Evolutionary conservation across 2,329 filamentous ascomycete genomes (phyloP).

Genomic region (Coleophoma cylindrospora): DNA sequence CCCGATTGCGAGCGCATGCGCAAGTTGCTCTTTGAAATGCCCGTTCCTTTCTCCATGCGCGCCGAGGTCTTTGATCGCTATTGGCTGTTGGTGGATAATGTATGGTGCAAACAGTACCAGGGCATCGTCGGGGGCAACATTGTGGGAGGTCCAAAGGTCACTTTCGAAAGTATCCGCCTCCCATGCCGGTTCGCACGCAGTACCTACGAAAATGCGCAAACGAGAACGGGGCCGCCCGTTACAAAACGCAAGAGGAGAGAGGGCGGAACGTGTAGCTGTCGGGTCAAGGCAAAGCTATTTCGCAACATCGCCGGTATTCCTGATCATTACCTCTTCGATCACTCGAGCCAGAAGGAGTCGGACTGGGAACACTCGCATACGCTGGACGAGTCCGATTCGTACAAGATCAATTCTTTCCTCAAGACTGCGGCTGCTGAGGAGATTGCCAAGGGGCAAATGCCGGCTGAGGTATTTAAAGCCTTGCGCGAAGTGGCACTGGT

Average conservation of each 20-base stretch:
- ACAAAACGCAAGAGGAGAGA: slow-evolving; percentile 5
- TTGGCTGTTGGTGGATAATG: slow-evolving; percentile 5
- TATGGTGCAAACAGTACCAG: slow-evolving; percentile 6
- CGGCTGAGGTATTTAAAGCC: slow-evolving; percentile 6
- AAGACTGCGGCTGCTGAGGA: slow-evolving; percentile 5
- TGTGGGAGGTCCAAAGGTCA: slow-evolving; percentile 1
- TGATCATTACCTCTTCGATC: slow-evolving; percentile 7
- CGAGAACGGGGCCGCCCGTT: background rate
- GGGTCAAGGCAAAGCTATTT: slow-evolving; percentile 7
- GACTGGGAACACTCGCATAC: slow-evolving; percentile 7
- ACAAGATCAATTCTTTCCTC: slow-evolving; percentile 9
- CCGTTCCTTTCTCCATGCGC: slow-evolving; percentile 7
- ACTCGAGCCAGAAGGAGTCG: slow-evolving; percentile 2
- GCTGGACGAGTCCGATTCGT: slow-evolving; percentile 5
- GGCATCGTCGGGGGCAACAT: slow-evolving; percentile 1
- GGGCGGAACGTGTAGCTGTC: slow-evolving; percentile 6
- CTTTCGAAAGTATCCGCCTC: slow-evolving; percentile 5
- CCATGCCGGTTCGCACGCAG: slow-evolving; percentile 6
- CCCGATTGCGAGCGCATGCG: slow-evolving; percentile 4
- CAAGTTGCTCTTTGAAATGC: slow-evolving; percentile 7
- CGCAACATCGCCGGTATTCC: slow-evolving; percentile 2
- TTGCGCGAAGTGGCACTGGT: slow-evolving; percentile 4
- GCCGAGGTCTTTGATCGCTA: slow-evolving; percentile 6
- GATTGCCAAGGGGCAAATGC: slow-evolving; percentile 7
- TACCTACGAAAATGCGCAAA: slow-evolving; percentile 1